A percentile compares a stretch with the other conserved stretches of the same genome.
Conservation (phyloP, 768 basidiomycete species). For the Paxillus rubicundulus region DNA sequence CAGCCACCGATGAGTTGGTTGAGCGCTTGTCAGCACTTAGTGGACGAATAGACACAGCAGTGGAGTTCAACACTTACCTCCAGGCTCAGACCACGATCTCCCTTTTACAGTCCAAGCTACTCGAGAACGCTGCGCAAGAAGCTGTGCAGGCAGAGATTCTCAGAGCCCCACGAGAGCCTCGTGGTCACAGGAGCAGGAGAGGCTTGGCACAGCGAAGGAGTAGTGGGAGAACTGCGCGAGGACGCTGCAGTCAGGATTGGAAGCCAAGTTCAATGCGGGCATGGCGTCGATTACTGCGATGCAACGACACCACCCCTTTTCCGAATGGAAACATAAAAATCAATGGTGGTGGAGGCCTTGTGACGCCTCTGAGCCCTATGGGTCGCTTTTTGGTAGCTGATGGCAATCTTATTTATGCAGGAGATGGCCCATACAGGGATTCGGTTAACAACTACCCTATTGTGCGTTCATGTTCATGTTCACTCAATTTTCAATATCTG, state of each 20-base stretch:
- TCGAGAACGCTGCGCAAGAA: constrained; percentile 38
- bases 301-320: constrained; percentile 39
- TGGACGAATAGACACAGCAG: constrained; percentile 70
- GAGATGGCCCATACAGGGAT: too few species aligned
- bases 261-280: constrained; percentile 37
- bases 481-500: too few species aligned
- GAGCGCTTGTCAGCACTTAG: constrained; percentile 61
- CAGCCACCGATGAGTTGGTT: constrained; percentile 55
- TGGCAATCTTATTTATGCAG: too few species aligned
- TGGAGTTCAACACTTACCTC: constrained; percentile 68
- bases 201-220: constrained; percentile 67
- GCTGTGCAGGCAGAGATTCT: constrained; percentile 33
- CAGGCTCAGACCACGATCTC: constrained; percentile 80
- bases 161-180: constrained; percentile 38
- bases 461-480: too few species aligned
- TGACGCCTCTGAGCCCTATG: constrained; percentile 77
- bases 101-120: constrained; percentile 58
- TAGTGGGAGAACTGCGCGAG: constrained; percentile 74
- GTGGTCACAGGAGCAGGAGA: constrained; percentile 78
- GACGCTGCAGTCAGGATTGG: constrained; percentile 52
- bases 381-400: too few species aligned
- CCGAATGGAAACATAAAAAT: constrained; percentile 31
- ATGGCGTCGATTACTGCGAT: constrained; percentile 30
- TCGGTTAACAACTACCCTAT: too few species aligned
- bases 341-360: constrained; percentile 48